These are phyloP conservation scores for Coemansia sp. DNA, from an alignment of 192 early-diverging fungal species.

Conservation along the genomic window DNA sequence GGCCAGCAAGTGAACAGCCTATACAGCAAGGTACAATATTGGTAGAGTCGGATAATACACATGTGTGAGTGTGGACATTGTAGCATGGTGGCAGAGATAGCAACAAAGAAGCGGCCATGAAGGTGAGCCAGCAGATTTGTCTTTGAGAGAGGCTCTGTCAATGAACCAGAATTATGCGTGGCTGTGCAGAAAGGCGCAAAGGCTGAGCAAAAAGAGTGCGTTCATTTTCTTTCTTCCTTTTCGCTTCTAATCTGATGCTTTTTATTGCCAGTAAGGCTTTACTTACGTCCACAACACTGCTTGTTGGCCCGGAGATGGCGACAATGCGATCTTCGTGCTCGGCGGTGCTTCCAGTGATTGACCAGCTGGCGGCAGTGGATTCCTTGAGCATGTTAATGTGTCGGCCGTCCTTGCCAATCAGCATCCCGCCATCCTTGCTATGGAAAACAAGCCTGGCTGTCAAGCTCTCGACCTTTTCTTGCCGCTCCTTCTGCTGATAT, in stretches of 20 bases:
- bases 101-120: background rate
- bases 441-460: slow-evolving; percentile 36
- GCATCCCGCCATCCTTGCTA: slow-evolving; percentile 43
- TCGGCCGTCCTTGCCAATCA: slow-evolving; percentile 49
- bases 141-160: too few relatives aligned
- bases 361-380: slow-evolving; percentile 30
- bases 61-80: background rate
- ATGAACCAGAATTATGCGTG: too few relatives aligned
- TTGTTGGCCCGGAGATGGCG: slow-evolving; percentile 23
- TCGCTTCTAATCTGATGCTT: background rate
- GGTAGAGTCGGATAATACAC: background rate
- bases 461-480: background rate
- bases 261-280: background rate
- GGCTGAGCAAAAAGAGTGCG: too few relatives aligned
- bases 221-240: too few relatives aligned
- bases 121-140: background rate
- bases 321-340: slow-evolving; percentile 40
- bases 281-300: slow-evolving; percentile 40
- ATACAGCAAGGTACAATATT: background rate
- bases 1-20: slow-evolving; percentile 39
- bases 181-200: too few relatives aligned
- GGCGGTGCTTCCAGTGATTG: slow-evolving; percentile 26
- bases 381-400: slow-evolving; percentile 53
- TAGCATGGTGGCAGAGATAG: background rate
- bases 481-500: background rate